Percentiles rank a stretch among this genome's conserved stretches.
Evolutionary conservation across 345 rosid species (phyloP).

Genomic region (Populus pruinosa): DNA sequence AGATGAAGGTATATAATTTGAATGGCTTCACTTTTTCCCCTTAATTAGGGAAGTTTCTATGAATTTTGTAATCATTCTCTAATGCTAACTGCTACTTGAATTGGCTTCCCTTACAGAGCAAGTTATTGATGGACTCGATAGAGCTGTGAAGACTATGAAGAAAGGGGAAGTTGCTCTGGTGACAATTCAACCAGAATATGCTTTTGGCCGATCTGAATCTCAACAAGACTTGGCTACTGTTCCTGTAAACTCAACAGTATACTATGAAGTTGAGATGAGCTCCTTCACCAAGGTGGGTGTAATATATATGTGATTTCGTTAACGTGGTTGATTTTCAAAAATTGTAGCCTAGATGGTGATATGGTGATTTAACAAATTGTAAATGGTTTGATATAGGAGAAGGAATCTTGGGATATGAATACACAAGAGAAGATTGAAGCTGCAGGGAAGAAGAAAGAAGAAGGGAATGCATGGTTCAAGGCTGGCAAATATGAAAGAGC

Average conservation of each 20-base stretch:
- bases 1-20: conserved; percentile 59
- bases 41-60: not conserved
- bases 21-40: not conserved
- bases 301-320: not conserved
- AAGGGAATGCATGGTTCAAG: conserved; percentile 77
- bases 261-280: conserved; percentile 72
- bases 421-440: conserved; percentile 86
- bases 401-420: conserved; percentile 96
- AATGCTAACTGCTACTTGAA: not conserved
- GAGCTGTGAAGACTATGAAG: conserved; percentile 75
- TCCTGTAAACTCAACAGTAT: conserved; percentile 68
- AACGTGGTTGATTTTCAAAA: not conserved
- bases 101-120: conserved; percentile 45
- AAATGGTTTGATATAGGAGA: conserved; percentile 46
- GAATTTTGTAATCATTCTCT: not conserved
- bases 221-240: conserved; percentile 71
- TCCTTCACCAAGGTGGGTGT: conserved; percentile 62
- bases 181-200: conserved; percentile 76
- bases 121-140: conserved; percentile 91
- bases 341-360: not conserved
- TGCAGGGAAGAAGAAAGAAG: conserved; percentile 89
- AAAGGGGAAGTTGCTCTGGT: conserved; percentile 79
- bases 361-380: not conserved
- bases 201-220: conserved; percentile 67
- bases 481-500: conserved; percentile 76